Conservation (phyloP, 2,329 filamentous ascomycete species). For the Lasiodiplodia citricola region DNA sequence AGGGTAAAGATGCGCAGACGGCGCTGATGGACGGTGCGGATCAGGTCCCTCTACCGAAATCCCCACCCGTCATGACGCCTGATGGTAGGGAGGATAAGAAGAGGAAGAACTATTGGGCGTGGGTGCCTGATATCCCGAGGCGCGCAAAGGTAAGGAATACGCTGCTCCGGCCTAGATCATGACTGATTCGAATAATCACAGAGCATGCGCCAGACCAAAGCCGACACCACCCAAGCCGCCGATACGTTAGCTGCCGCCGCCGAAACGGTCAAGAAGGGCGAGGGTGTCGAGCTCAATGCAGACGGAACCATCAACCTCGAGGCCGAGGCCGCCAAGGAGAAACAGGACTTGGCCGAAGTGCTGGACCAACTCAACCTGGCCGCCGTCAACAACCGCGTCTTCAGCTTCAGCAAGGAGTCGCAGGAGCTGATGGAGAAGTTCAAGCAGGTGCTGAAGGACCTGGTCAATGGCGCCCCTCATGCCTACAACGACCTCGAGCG, state of each 20-base stretch:
- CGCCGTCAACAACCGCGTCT: slow-evolving; percentile 82
- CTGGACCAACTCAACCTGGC: slow-evolving; percentile 85
- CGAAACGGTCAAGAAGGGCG: slow-evolving; percentile 38
- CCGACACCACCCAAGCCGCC: slow-evolving; percentile 40
- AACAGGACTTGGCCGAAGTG: slow-evolving; percentile 75
- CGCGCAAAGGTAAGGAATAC: slow-evolving; percentile 15
- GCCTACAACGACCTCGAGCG: slow-evolving; percentile 88
- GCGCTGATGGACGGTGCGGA: slow-evolving; percentile 53
- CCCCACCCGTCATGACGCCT: slow-evolving; percentile 46
- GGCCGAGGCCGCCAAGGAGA: slow-evolving; percentile 58
- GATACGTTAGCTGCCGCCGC: slow-evolving; percentile 42
- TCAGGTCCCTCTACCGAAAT: slow-evolving; percentile 56
- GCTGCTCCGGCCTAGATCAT: too few relatives aligned
- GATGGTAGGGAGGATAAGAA: slow-evolving; percentile 33
- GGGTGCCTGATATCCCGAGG: slow-evolving; percentile 25
- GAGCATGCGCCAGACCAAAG: slow-evolving; percentile 42
- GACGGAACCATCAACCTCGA: slow-evolving; percentile 43
- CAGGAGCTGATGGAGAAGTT: slow-evolving; percentile 82
- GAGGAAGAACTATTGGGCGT: slow-evolving; percentile 36
- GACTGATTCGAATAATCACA: slow-evolving; percentile 14
- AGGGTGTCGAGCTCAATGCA: slow-evolving; percentile 34
- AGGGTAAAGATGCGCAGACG: slow-evolving; percentile 52
- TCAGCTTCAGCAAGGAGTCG: slow-evolving; percentile 83
- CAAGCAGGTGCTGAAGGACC: slow-evolving; percentile 87
- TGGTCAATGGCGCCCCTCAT: slow-evolving; percentile 89